Conservation (phyloP, 176 grass and related monocot species). For the Cenchrus fungigraminus region DNA sequence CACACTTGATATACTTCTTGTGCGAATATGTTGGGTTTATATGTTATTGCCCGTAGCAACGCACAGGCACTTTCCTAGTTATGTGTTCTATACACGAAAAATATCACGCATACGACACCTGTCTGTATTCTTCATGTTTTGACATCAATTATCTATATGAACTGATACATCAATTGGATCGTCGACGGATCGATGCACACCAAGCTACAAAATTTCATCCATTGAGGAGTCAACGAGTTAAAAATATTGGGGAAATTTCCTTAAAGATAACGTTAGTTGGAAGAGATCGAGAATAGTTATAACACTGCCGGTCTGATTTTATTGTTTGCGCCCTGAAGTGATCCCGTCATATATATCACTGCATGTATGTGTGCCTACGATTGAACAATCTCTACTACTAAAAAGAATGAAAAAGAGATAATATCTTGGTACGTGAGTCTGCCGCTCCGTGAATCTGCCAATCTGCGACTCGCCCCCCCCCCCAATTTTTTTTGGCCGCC, state of each 20-base stretch:
- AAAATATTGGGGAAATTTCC: background rate
- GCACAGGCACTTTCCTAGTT: no score
- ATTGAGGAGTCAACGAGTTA: background rate
- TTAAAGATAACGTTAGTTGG: background rate
- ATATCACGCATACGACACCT: background rate
- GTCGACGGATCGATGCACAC: background rate
- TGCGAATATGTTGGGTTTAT: no score
- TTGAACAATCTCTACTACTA: background rate
- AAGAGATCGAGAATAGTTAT: background rate
- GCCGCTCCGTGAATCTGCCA: no score
- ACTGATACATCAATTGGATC: background rate
- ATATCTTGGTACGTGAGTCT: no score
- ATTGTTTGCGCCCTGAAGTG: background rate
- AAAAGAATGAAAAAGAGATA: no score
- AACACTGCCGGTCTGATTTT: background rate
- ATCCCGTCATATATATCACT: background rate
- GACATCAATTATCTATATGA: background rate
- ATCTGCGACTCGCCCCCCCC: no score
- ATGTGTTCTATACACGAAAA: background rate
- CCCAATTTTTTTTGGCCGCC: no score
- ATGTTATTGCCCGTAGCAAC: no score
- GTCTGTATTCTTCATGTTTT: background rate
- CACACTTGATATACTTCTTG: no score
- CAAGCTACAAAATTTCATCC: background rate
- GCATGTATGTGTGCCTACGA: background rate